phyloP scores from a whole-genome alignment of 768 basidiomycete species.

The Trametes gibbosa region DNA sequence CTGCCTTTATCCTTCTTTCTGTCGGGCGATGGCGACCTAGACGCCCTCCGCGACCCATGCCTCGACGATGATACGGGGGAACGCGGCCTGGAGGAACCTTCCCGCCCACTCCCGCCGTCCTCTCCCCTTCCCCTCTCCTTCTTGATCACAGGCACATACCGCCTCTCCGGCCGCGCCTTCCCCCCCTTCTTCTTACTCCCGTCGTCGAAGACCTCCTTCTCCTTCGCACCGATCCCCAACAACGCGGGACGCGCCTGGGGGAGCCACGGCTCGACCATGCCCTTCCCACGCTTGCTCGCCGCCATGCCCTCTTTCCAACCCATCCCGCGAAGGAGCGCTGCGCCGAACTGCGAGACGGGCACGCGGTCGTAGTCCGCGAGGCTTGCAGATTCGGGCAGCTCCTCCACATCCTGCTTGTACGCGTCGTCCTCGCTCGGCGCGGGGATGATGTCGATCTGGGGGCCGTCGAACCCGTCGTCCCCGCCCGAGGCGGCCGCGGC shows the following conservation, averaged over 20 bases:
- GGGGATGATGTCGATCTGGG: conserved; percentile 57
- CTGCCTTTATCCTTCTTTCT: conserved; percentile 19
- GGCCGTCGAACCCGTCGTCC: conserved; percentile 35
- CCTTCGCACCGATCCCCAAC: conserved; percentile 93
- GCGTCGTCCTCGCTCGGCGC: conserved; percentile 73
- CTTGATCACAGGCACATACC: conserved; percentile 83
- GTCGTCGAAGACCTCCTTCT: conserved; percentile 69
- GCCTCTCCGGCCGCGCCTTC: conserved; percentile 57
- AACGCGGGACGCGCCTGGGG: conserved; percentile 82
- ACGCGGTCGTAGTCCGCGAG: conserved; percentile 87
- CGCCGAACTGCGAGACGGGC: conserved; percentile 90
- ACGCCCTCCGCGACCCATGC: conserved; percentile 46
- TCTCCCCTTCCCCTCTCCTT: conserved; percentile 43
- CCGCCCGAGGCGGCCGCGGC: conserved; percentile 46
- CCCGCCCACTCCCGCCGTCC: conserved; percentile 24
- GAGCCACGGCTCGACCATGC: conserved; percentile 72
- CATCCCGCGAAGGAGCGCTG: conserved; percentile 93
- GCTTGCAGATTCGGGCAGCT: conserved; percentile 73
- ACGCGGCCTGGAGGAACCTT: conserved; percentile 34
- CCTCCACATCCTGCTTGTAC: conserved; percentile 76
- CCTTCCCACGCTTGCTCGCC: conserved; percentile 57
- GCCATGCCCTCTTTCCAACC: conserved; percentile 88
- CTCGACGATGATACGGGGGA: conserved; percentile 37
- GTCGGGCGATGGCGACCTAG: conserved; percentile 45
- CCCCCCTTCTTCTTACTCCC: conserved; percentile 49